A percentile compares a stretch with the other conserved stretches of the same genome.
Conservation (phyloP, 148 eudicot species). For the Camellia japonica region DNA sequence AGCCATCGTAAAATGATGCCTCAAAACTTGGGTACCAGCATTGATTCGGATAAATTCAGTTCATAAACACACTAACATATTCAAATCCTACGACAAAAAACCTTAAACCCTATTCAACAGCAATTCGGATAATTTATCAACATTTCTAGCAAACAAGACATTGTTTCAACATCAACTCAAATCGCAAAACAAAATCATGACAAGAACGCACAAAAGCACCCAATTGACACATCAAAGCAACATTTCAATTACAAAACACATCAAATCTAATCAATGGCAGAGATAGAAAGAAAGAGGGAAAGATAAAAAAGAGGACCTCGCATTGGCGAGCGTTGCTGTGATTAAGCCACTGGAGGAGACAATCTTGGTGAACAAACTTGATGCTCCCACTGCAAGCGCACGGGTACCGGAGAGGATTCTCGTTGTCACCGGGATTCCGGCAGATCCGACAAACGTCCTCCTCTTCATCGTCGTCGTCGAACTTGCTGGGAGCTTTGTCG, state of each 20-base stretch:
- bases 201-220: background rate
- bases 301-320: constrained; percentile 48
- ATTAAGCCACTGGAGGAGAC: constrained; percentile 97
- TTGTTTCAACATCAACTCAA: background rate
- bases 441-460: constrained; percentile 91
- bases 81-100: background rate
- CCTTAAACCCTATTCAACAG: background rate
- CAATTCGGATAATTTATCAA: background rate
- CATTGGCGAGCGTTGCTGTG: constrained; percentile 94
- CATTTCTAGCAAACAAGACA: constrained; percentile 4
- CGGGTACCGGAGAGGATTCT: constrained; percentile 79
- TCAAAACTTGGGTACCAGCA: background rate
- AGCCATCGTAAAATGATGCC: background rate
- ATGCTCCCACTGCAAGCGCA: constrained; percentile 96
- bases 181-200: constrained; percentile 1
- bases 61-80: background rate
- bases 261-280: background rate
- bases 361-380: constrained; percentile 91
- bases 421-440: constrained; percentile 75
- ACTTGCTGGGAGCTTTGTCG: constrained; percentile 19
- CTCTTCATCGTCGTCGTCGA: constrained; percentile 76
- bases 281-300: background rate
- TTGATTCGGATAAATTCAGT: background rate
- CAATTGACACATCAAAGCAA: background rate
- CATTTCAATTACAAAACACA: background rate